Evolutionary conservation across 257 asterid genomes (phyloP).

Genomic region (Lycium ferocissimum): DNA sequence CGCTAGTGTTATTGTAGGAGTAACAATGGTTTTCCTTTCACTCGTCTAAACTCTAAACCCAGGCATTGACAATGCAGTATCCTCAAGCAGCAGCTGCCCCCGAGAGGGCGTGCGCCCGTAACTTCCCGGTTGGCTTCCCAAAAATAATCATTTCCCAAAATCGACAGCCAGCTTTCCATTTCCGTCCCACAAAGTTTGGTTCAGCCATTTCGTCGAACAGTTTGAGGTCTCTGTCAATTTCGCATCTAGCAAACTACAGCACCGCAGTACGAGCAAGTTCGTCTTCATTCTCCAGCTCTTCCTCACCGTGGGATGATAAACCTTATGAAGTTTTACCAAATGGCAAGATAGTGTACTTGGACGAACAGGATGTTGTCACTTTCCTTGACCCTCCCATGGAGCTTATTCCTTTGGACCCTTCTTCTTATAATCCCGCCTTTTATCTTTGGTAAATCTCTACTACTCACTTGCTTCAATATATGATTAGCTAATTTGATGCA

Average conservation of each 20-base stretch:
- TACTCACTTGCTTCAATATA: not conserved
- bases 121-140: not conserved
- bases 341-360: slow-evolving; percentile 51
- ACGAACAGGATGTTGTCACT: slow-evolving; percentile 73
- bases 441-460: slow-evolving; percentile 67
- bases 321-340: slow-evolving; percentile 45
- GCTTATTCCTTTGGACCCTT: slow-evolving; percentile 81
- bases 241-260: not conserved
- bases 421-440: slow-evolving; percentile 78
- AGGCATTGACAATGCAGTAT: slow-evolving; percentile 19
- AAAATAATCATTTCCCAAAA: slow-evolving; percentile 25
- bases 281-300: slow-evolving; percentile 28
- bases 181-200: not conserved
- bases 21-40: not conserved
- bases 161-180: slow-evolving; percentile 16
- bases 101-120: slow-evolving; percentile 82
- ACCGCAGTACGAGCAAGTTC: not conserved
- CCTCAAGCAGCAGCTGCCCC: slow-evolving; percentile 15
- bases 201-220: slow-evolving; percentile 2
- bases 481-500: not conserved
- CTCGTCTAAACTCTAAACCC: not conserved
- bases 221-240: slow-evolving; percentile 18
- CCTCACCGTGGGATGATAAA: slow-evolving; percentile 54
- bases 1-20: too few relatives aligned
- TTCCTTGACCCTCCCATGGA: slow-evolving; percentile 80